Evolutionary conservation across 441 rosid genomes (phyloP).

Genomic region (Pelargonium myrrhifolium): DNA sequence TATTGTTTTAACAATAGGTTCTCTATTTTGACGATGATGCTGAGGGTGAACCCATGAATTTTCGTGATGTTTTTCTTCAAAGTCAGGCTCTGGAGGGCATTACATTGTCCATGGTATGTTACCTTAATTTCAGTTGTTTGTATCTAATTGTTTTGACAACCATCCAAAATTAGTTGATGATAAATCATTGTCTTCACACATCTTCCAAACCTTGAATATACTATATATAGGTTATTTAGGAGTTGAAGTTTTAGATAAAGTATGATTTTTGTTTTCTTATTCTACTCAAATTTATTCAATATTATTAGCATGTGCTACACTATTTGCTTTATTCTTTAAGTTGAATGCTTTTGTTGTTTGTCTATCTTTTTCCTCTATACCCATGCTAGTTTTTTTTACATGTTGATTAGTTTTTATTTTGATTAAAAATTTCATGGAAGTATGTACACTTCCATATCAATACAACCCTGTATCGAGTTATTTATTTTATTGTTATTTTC

Average conservation of each 20-base stretch:
- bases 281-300: neutral
- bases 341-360: neutral
- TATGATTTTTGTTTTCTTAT: neutral
- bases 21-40: constrained; percentile 78
- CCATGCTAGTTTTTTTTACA: neutral
- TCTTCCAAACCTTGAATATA: neutral
- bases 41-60: constrained; percentile 77
- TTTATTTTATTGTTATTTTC: neutral
- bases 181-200: neutral
- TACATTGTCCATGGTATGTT: constrained; percentile 70
- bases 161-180: constrained; percentile 10
- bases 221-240: neutral
- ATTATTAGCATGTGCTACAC: neutral
- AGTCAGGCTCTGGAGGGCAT: constrained; percentile 98
- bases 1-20: constrained; percentile 38
- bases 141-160: constrained; percentile 6
- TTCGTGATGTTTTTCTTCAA: constrained; percentile 85
- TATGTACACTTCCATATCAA: neutral
- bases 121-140: constrained; percentile 14
- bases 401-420: neutral
- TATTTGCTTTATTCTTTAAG: neutral
- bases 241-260: neutral
- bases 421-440: neutral
- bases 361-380: neutral
- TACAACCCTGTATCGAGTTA: neutral